phyloP scores from a whole-genome alignment of 345 rosid species.

The Gossypium ekmanianum region DNA sequence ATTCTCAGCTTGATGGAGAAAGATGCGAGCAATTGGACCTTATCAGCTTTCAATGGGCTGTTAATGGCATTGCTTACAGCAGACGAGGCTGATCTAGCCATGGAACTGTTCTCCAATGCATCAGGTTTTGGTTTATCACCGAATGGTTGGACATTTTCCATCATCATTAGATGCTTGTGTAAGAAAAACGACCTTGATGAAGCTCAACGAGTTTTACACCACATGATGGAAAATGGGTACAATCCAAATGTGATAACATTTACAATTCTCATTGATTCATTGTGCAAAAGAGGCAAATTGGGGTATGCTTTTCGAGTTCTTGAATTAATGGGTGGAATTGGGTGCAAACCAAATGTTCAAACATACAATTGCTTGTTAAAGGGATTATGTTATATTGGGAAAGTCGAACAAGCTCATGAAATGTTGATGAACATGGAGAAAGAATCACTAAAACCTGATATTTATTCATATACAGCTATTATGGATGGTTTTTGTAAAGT shows the following conservation, averaged over 20 bases:
- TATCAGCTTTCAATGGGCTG: constrained; percentile 35
- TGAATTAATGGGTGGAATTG: constrained; percentile 35
- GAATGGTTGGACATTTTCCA: constrained; percentile 42
- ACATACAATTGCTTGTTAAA: constrained; percentile 62
- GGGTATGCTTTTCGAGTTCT: constrained; percentile 43
- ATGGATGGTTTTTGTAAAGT: constrained; percentile 79
- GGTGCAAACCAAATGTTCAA: constrained; percentile 37
- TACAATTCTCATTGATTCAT: constrained; percentile 36
- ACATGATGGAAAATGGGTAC: constrained; percentile 38
- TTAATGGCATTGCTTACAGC: constrained; percentile 34
- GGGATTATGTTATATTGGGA: constrained; percentile 68
- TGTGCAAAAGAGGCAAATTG: constrained; percentile 48
- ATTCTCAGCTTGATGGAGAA: constrained; percentile 24
- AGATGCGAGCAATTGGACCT: constrained; percentile 19
- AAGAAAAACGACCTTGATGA: constrained; percentile 35
- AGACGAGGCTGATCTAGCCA: constrained; percentile 35
- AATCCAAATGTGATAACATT: constrained; percentile 36
- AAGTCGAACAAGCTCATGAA: constrained; percentile 56
- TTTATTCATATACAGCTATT: constrained; percentile 50
- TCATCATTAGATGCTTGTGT: constrained; percentile 42
- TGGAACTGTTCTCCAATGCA: constrained; percentile 21
- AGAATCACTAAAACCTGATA: constrained; percentile 32
- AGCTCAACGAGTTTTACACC: constrained; percentile 38
- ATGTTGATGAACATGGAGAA: constrained; percentile 39
- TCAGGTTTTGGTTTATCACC: constrained; percentile 29